These are phyloP conservation scores for Agaricus sinodeliciosus DNA, from an alignment of 768 basidiomycete genomes.

Conservation along the genomic window DNA sequence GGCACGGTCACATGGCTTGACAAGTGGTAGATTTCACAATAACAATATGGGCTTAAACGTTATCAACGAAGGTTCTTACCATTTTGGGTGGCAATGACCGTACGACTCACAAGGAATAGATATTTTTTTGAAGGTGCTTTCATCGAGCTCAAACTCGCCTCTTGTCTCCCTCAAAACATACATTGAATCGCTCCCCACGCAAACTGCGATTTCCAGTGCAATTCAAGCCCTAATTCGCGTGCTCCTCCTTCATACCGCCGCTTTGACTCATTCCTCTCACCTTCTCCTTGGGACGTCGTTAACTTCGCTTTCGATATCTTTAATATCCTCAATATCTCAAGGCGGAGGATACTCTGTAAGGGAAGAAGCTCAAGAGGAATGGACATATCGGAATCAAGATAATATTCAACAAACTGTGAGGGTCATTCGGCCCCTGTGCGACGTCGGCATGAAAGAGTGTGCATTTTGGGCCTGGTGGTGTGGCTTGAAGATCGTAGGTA, in stretches of 20 bases:
- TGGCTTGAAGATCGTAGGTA: constrained; percentile 37
- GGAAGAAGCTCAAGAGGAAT: constrained; percentile 69
- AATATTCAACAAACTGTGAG: constrained; percentile 29
- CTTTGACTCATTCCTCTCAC: constrained; percentile 57
- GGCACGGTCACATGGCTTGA: constrained; percentile 55
- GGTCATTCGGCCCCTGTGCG: constrained; percentile 62
- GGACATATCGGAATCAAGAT: constrained; percentile 26
- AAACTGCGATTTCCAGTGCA: constrained; percentile 57
- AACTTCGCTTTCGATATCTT: constrained; percentile 68
- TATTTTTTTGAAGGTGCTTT: constrained; percentile 22
- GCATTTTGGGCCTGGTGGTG: constrained; percentile 75
- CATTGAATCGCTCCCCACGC: constrained; percentile 64
- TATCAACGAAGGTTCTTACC: constrained; percentile 39
- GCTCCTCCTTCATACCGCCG: constrained; percentile 64
- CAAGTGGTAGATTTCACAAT: constrained; percentile 20
- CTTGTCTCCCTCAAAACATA: constrained; percentile 36
- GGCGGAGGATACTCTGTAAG: constrained; percentile 68
- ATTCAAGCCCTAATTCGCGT: constrained; percentile 57
- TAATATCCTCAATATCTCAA: constrained; percentile 70
- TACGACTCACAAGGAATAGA: constrained; percentile 16
- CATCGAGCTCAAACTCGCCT: constrained; percentile 20
- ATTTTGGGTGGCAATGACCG: not conserved
- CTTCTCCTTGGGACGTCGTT: constrained; percentile 72
- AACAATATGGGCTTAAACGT: constrained; percentile 34
- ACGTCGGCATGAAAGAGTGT: constrained; percentile 76